Conservation (phyloP, 2,329 filamentous ascomycete species). For the Huntiella omanensis region DNA sequence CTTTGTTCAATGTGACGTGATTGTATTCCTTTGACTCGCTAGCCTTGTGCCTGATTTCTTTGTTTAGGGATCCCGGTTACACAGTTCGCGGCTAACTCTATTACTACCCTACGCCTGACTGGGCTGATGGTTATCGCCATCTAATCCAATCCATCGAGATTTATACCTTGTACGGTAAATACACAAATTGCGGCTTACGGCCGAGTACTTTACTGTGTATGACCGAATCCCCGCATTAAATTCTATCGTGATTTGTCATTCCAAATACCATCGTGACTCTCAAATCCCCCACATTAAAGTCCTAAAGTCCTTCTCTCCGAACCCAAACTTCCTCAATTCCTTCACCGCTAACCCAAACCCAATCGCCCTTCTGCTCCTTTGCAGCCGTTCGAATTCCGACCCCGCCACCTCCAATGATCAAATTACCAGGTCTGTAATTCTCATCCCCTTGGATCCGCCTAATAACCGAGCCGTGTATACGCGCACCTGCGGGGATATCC, state of each 20-base stretch:
- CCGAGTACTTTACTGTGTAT: too few species aligned
- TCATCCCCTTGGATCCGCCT: constrained; percentile 46
- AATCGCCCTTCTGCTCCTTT: not conserved
- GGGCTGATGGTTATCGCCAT: too few species aligned
- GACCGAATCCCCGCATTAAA: too few species aligned
- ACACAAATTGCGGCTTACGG: too few species aligned
- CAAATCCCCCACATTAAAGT: too few species aligned
- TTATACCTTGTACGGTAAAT: too few species aligned
- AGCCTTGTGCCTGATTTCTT: not conserved
- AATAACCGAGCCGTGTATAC: constrained; percentile 58
- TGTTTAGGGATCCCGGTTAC: not conserved
- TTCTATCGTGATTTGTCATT: too few species aligned
- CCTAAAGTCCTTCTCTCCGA: too few species aligned
- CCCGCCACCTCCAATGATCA: constrained; percentile 64
- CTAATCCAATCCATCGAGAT: too few species aligned
- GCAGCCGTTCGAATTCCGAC: constrained; percentile 44
- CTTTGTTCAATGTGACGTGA: not conserved
- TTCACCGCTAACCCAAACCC: not conserved
- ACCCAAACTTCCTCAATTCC: not conserved
- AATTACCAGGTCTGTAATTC: constrained; percentile 55
- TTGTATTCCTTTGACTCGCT: not conserved
- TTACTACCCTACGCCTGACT: not conserved
- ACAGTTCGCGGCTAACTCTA: not conserved
- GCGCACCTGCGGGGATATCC: constrained; percentile 51
- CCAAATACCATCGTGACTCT: too few species aligned